phyloP scores from a whole-genome alignment of 129 eudicot genomes.

The Lonicera japonica region DNA sequence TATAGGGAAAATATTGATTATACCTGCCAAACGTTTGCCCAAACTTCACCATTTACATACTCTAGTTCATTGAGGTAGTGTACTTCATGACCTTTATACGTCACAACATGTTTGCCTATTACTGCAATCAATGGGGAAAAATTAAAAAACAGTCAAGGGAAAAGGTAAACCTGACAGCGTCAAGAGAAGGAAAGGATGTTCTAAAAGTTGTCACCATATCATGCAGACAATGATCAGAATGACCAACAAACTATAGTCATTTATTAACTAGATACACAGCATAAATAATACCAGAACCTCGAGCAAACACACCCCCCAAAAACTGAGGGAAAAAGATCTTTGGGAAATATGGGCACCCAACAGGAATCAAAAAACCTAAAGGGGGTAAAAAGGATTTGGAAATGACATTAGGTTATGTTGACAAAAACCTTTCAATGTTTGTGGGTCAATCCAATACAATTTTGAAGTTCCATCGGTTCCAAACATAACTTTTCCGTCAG shows the following conservation, averaged over 20 bases:
- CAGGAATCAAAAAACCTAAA: background rate
- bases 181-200: background rate
- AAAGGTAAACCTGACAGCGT: too few species aligned
- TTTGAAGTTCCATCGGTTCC: conserved; percentile 93
- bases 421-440: conserved; percentile 57
- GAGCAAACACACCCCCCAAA: background rate
- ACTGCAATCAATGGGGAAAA: conserved; percentile 35
- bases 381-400: background rate
- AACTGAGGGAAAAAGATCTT: background rate
- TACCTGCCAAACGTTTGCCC: conserved; percentile 97
- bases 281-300: too few species aligned
- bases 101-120: conserved; percentile 37
- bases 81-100: conserved; percentile 65
- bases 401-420: background rate
- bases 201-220: background rate
- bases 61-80: conserved; percentile 83
- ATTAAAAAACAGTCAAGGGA: background rate
- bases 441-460: conserved; percentile 60
- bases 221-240: background rate
- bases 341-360: too few species aligned
- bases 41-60: conserved; percentile 71
- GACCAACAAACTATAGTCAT: background rate
- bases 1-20: background rate
- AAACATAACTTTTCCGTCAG: conserved; percentile 68
- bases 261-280: too few species aligned